These are phyloP conservation scores for Deinandra increscens DNA, from an alignment of 129 eudicot species.

Conservation along the genomic window DNA sequence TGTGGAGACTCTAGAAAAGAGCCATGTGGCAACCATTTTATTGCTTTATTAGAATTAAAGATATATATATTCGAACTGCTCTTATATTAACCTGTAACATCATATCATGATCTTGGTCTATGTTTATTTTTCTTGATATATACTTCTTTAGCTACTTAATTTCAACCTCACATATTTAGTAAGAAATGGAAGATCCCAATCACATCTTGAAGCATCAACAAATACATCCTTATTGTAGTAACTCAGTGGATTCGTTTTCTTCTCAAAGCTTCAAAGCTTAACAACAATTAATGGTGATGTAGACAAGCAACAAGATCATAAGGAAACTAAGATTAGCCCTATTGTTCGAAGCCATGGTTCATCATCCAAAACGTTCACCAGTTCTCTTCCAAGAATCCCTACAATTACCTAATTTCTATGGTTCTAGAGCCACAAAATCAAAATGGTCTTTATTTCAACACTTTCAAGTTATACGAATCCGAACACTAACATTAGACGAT, in stretches of 20 bases:
- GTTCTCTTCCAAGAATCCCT: too few relatives aligned
- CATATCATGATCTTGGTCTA: background rate
- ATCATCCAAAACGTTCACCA: constrained; percentile 25
- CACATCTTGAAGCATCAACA: constrained; percentile 20
- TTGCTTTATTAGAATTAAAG: too few relatives aligned
- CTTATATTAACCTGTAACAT: background rate
- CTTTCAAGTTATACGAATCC: too few relatives aligned
- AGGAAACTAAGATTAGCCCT: background rate
- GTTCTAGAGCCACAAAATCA: too few relatives aligned
- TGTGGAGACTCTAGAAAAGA: too few relatives aligned
- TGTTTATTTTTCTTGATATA: background rate
- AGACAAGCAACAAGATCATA: constrained; percentile 19
- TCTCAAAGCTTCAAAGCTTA: constrained; percentile 27
- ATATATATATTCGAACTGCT: background rate
- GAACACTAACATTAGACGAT: too few relatives aligned
- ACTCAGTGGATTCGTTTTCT: constrained; percentile 28
- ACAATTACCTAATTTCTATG: too few relatives aligned
- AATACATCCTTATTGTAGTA: constrained; percentile 16
- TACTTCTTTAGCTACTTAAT: background rate
- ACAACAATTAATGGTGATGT: constrained; percentile 1
- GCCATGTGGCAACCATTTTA: too few relatives aligned
- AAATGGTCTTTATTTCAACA: too few relatives aligned
- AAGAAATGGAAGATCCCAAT: constrained; percentile 30
- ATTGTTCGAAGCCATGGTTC: constrained; percentile 14
- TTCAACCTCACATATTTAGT: background rate